These are phyloP conservation scores for Leishmania gerbilli DNA, from an alignment of 208 protist genomes.

Conservation along the genomic window DNA sequence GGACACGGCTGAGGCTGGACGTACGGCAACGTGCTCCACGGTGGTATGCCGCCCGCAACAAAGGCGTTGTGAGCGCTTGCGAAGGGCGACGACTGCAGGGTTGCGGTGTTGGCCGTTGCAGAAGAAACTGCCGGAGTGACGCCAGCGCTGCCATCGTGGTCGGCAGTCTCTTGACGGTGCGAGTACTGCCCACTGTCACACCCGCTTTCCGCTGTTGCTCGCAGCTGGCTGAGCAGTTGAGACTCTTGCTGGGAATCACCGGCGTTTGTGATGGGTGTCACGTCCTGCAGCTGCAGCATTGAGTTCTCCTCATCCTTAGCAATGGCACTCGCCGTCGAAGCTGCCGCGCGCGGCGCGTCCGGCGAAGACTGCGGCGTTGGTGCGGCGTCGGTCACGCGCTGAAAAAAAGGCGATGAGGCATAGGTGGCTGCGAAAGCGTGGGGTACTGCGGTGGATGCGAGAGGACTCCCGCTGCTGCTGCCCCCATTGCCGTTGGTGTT, in stretches of 20 bases:
- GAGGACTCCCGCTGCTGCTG: not conserved
- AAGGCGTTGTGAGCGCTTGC: not conserved
- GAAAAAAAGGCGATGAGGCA: constrained; percentile 26
- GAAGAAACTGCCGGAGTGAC: not conserved
- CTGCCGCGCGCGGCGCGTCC: not conserved
- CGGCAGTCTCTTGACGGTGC: not conserved
- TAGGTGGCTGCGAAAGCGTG: not conserved
- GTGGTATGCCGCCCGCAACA: not conserved
- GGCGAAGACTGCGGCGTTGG: not conserved
- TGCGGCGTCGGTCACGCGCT: constrained; percentile 9
- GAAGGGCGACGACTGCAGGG: not conserved
- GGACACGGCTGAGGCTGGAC: not conserved
- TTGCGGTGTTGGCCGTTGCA: not conserved
- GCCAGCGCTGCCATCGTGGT: not conserved
- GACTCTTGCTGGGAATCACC: constrained; percentile 13
- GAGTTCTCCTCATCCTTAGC: not conserved
- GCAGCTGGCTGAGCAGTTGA: constrained; percentile 14
- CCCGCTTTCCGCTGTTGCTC: not conserved
- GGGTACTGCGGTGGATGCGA: not conserved
- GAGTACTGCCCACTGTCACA: not conserved
- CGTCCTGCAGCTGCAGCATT: constrained; percentile 14
- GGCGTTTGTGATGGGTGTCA: constrained; percentile 20
- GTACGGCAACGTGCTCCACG: not conserved
- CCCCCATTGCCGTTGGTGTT: not conserved
- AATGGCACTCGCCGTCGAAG: not conserved